phyloP scores from a whole-genome alignment of 306 rosid species.

The Fagus sylvatica region DNA sequence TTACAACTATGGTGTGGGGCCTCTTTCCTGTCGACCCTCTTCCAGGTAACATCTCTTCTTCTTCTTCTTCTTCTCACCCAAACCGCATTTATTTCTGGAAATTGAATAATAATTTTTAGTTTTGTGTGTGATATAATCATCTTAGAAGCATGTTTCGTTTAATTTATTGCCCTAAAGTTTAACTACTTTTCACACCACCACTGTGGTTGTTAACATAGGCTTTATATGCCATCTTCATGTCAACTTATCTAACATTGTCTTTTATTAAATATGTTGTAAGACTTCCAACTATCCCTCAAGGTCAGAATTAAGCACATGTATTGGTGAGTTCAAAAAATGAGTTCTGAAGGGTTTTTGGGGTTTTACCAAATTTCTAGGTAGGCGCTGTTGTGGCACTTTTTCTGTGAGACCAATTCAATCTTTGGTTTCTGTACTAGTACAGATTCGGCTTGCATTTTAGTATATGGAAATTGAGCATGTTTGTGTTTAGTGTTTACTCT shows the following conservation, averaged over 20 bases:
- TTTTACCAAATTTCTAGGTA: neutral
- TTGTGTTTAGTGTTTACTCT: too few species aligned
- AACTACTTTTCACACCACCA: neutral
- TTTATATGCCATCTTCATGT: neutral
- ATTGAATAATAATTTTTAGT: too few species aligned
- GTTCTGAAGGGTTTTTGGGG: neutral
- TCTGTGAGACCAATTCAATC: neutral
- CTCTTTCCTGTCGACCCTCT: conserved; percentile 73
- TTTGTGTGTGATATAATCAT: too few species aligned
- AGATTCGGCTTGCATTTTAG: neutral
- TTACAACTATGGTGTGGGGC: conserved; percentile 79
- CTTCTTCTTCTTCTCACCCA: too few species aligned
- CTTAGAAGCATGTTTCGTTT: too few species aligned
- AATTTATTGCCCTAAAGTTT: too few species aligned
- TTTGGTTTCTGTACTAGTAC: neutral
- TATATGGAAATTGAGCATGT: too few species aligned
- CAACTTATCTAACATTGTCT: neutral
- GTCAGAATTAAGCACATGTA: neutral
- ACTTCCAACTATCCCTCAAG: neutral
- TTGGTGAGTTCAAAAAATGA: neutral
- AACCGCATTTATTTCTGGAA: too few species aligned
- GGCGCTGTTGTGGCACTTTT: neutral
- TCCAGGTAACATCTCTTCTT: conserved; percentile 43
- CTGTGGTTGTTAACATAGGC: neutral
- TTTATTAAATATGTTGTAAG: neutral